Base-by-base conservation (phyloP, 2,329 filamentous ascomycete species). In the Cyphellophora attinorum region DNA sequence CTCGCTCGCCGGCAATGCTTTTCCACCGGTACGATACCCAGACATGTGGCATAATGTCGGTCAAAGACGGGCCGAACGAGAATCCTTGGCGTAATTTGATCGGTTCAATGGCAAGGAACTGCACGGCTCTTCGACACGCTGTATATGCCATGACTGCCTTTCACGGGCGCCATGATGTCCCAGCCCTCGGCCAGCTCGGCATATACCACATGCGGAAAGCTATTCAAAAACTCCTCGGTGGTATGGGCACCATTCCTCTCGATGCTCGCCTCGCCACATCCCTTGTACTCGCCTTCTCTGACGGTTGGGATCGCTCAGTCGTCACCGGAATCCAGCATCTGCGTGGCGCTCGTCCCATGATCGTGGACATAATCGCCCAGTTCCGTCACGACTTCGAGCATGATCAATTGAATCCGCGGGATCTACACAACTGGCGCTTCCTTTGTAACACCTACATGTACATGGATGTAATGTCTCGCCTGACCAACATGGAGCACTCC, bases 371-470 rank as follows among this genome's bases (percentile, higher is more conserved):
- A 4, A 55, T 81, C 15, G 55, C 60, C 37, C 56, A 65, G 46
- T 64, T 70, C 50, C 55, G 58, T 43, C 53, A 52, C 19, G 38
- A 42, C 27, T 35, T 45, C 38, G 40, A 45, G 29, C 8, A 36
- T 10, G 43, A 42, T 6, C 33, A 41, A 23, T 40, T 46, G 33
- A 58, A 55, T 5, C 45, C 52, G 3, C 56, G 56, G 32, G 48
- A 51, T 5, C 51, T 47, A 4, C 38, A 62, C 19, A 61, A 76
- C 5, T 58, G 83, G 15, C 73, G 72, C 36, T 83, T 83, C 46
- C 60, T 84, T 12, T 79, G 76, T 57, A 82, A 81, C 49, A 75
- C 74, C 3, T 83, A 76, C 74, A 67, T 82, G 5, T 84, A 83
- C 48, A 79, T 82, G 70, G 77, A 82, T 51, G 79, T 83, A 17